Base-by-base conservation (phyloP, 2,329 filamentous ascomycete genomes). In the Onygenales sp. region DNA sequence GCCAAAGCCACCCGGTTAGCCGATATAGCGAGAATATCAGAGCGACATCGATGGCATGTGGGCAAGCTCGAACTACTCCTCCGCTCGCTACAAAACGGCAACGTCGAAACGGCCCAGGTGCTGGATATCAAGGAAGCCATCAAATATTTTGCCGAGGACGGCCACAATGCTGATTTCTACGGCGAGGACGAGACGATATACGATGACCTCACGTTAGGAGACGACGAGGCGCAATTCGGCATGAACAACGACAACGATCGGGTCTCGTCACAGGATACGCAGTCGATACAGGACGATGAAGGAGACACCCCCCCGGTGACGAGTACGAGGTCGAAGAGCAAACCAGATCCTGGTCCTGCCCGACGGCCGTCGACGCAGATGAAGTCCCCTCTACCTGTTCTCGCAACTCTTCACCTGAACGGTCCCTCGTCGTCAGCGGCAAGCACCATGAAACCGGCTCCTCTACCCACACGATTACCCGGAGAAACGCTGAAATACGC, bases 41-140 rank as follows among this genome's bases (percentile, higher is more conserved):
- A 98, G 69, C 84, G 87, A 63, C 92, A 97, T 77, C 96, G 95
- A 72, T 97, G 89, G 87, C 93, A 98, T 68, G 87, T 95, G 66
- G 83, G 84, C 59, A 95, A 95, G 68, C 78, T 98, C 58, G 93
- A 98, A 72, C 78, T 97, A 55, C 83, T 97, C 64, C 83, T 92
- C 63, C 84, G 93, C 61, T 88, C 89, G 32, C 75, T 98, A 60
- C 91, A 97, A 67, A 98, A 98, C 66, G 92, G 90, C 54, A 89
- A 86, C 58, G 82, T 97, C 60, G 92, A 97, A 54, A 80, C 86
- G 17, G 87, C 91, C 5, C 85, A 93, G 68, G 91, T 98, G 61
- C 85, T 83, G 59, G 88, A 93, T 2, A 76, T 97, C 52, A 89
- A 96, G 69, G 92, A 97, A 61, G 86, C 83, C 68, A 97, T 98